Base-by-base conservation (phyloP, 2,329 filamentous ascomycete species). In the Fusarium temperatum region DNA sequence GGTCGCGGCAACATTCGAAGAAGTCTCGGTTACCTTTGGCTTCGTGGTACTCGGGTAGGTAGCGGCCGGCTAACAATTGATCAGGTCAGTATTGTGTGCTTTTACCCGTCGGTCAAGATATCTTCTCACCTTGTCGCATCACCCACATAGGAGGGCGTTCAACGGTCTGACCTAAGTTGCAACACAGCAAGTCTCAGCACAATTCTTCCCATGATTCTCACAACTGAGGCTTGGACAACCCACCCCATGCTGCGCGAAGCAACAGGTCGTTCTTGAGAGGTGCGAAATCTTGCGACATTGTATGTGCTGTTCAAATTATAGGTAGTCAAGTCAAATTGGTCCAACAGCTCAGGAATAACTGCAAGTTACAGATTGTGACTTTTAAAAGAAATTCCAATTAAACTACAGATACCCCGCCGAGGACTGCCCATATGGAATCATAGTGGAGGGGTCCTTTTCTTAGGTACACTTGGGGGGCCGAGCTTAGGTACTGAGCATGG, bases 111-210 rank as follows among this genome's bases (percentile, higher is more conserved):
- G 51, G 24, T 6, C 6, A 22, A 39, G 15, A 70, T 44, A 22
- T n/a, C 30, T 63, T 41, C 83, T 83, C 87, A 96, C 95, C 95
- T 91, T 99, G 96, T 84, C 96, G 93, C 96, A 99, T 99, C 82
- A 99, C 95, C 96, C 96, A 99, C 87, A 97, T 94, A 66, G 96
- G 96, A 70, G 96, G 93, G 74, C 96, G 91, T 84, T 98, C 95
- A 75, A 98, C 94, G 82, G 91, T 91, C 85, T 98, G 89, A 82
- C 96, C 95, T 97, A 71, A 67, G 66, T 66, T 60, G 66, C 64
- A 68, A 63, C 62, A 61, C 64, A 58, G 38, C 64, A 73, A 69
- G 54, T 69, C 68, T 77, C 63, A 78, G 77, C 69, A 72, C 53
- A 66, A 47, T 41, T 55, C 63, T 76, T 60, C 68, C 28, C 57